Base-by-base conservation (phyloP, 495 filamentous ascomycete genomes). In the Friedmanniomyces endolithicus region DNA sequence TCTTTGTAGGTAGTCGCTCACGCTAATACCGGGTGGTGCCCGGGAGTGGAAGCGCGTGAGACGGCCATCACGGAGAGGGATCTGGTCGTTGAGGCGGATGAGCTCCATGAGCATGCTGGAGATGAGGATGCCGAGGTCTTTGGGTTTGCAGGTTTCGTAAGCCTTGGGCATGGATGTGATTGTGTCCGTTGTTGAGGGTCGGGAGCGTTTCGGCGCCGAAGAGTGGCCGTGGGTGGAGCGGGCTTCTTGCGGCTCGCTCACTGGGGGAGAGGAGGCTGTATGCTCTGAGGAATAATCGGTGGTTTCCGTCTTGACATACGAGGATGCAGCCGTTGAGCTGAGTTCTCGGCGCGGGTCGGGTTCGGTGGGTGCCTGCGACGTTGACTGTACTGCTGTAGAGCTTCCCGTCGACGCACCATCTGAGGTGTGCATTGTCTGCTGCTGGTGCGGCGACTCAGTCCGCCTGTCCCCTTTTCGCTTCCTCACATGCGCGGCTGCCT, bases 41-140 rank as follows among this genome's bases (percentile, higher is more conserved):
- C 85, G 87, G 11, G 92, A 98, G 67, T 98, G 92, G 69, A 98
- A 98, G 49, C 92, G 76, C 23, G 92, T 98, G 48, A 98, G 76
- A 23, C 85, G 81, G 48, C 85, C 87, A 55, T 85, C 83, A 62
- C 83, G 79, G 45, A 95, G 75, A 48, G 89, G 89, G 55, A 95
- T 84, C 41, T 78, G 78, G 68, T 98, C 92, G 65, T 98, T 98
- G 50, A 87, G 85, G 52, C 85, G 82, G 61, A 98, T 89, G 19
- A 98, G 75, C 70, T 98, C 92, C 67, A 87, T 80, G 19, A 98
- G 76, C 92, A 98, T 96, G 65, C 90, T 88, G 48, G 89, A 81
- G 55, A 98, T 94, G 59, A 97, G 74, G 31, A 86, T 75, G 7
- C 94, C 92, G 60, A 98, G 74, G 68, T 95, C 87, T 60, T 85